Base-by-base conservation (phyloP, 2,329 filamentous ascomycete species). In the Hymenotorrendiella dingleyae region DNA sequence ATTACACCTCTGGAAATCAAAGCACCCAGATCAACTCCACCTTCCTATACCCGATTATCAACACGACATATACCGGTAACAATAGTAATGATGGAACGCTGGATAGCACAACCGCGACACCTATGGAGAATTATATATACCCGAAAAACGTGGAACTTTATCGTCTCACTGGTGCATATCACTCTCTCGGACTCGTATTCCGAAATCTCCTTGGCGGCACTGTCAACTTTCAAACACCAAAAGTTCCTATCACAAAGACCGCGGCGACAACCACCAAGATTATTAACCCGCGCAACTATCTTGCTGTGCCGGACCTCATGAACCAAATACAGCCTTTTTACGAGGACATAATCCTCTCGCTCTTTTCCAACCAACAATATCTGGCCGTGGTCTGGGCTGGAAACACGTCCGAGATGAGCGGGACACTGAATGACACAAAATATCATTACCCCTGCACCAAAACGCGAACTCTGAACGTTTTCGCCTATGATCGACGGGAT, bases 281-380 rank as follows among this genome's bases (percentile, higher is more conserved):
- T 11, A 28, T 42, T 21, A 20, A 42, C 14, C 8, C 22, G 8
- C 11, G n/a, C 16, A 9, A 26, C 8, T 42, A 35, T 26, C 23
- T 42, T 6, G 22, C 39, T 16, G 22, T 27, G 5, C 29, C 30
- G 11, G 22, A 42, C 21, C 12, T 42, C 9, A 42, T 35, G 22
- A 12, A 21, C 8, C 20, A 17, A 5, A 12, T 42, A 16, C 39
- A 42, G 22, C 28, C 30, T 5, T 26, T 42, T 22, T 42, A 42
- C 24, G 39, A 42, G 20, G 30, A 42, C 22, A 42, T 42, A 6
- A 42, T 42, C 30, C 22, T 42, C 16, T 42, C 39, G 4, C 32
- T 42, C 12, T 24, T 42, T 6, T 42, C 39, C 16, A 42, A 42
- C 17, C 39, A 29, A 9, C 39, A 42, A 34, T 27, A 35, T 17